phyloP scores from a whole-genome alignment of 2,329 filamentous ascomycete genomes.

The Dactylella cylindrospora region DNA sequence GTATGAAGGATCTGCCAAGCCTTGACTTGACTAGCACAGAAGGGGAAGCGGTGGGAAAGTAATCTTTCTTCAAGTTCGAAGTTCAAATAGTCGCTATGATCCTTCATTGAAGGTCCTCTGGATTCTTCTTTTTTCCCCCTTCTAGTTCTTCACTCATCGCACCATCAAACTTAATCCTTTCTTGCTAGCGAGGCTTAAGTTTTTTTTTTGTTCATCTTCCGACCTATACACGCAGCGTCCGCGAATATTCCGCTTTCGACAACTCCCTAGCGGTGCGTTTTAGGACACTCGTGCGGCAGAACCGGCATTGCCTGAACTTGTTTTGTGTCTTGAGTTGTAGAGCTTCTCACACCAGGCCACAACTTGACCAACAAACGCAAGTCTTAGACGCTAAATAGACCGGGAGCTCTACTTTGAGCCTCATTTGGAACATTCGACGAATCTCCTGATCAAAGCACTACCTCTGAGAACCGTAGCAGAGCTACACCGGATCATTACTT shows the following conservation, averaged over 20 bases:
- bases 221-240: too few relatives aligned
- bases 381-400: too few relatives aligned
- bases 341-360: slow-evolving; percentile 9
- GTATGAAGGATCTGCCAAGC: slow-evolving; percentile 44
- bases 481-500: too few relatives aligned
- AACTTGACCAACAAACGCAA: too few relatives aligned
- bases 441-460: too few relatives aligned
- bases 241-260: slow-evolving; percentile 1
- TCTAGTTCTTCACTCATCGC: not conserved
- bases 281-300: slow-evolving; percentile 13
- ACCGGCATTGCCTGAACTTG: slow-evolving; percentile 5
- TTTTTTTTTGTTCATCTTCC: too few relatives aligned
- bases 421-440: too few relatives aligned
- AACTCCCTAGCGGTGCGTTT: slow-evolving; percentile 1
- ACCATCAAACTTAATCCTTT: slow-evolving; percentile 8
- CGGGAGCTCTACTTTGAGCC: too few relatives aligned
- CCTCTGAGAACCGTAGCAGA: too few relatives aligned
- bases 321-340: slow-evolving; percentile 1
- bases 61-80: not conserved
- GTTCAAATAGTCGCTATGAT: slow-evolving; percentile 39
- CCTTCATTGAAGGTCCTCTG: slow-evolving; percentile 30
- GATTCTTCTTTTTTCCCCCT: slow-evolving; percentile 1
- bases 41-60: slow-evolving; percentile 8
- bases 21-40: slow-evolving; percentile 8
- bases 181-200: slow-evolving; percentile 1